Conservation (phyloP, 2,329 filamentous ascomycete genomes). For the Blastomyces parvus region DNA sequence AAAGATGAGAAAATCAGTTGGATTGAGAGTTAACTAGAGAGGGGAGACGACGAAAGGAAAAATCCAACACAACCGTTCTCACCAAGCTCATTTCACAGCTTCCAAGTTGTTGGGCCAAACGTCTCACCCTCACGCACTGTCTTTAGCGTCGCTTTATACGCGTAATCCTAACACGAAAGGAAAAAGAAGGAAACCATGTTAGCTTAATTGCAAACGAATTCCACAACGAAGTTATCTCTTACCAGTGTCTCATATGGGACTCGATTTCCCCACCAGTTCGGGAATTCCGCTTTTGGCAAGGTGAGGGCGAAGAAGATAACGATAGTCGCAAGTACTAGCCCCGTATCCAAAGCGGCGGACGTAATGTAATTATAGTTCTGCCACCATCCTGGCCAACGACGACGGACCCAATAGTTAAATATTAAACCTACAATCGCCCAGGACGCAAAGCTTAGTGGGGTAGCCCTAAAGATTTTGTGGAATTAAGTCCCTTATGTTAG, state of each 20-base stretch:
- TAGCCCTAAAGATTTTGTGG: slow-evolving; percentile 34
- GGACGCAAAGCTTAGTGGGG: slow-evolving; percentile 55
- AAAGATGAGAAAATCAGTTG: background rate
- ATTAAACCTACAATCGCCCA: slow-evolving; percentile 49
- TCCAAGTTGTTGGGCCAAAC: slow-evolving; percentile 9
- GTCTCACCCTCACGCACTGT: slow-evolving; percentile 7
- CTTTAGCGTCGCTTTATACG: slow-evolving; percentile 10
- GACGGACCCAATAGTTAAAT: slow-evolving; percentile 31
- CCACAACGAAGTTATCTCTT: slow-evolving; percentile 2
- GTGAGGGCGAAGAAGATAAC: slow-evolving; percentile 59
- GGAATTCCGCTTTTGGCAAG: slow-evolving; percentile 44
- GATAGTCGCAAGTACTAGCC: slow-evolving; percentile 53
- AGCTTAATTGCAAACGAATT: background rate
- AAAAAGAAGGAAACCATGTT: background rate
- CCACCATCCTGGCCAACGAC: slow-evolving; percentile 31
- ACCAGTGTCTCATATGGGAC: slow-evolving; percentile 22
- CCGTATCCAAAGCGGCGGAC: slow-evolving; percentile 36
- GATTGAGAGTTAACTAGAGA: background rate
- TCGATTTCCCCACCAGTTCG: slow-evolving; percentile 50
- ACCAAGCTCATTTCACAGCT: background rate
- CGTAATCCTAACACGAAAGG: slow-evolving; percentile 8
- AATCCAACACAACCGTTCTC: background rate
- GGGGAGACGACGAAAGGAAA: background rate
- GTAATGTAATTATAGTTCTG: slow-evolving; percentile 34
- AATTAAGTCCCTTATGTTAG: slow-evolving; percentile 34